Percentiles rank a stretch among this genome's conserved stretches.
phyloP scores from a whole-genome alignment of 306 rosid species.

The Acmispon strigosus region DNA sequence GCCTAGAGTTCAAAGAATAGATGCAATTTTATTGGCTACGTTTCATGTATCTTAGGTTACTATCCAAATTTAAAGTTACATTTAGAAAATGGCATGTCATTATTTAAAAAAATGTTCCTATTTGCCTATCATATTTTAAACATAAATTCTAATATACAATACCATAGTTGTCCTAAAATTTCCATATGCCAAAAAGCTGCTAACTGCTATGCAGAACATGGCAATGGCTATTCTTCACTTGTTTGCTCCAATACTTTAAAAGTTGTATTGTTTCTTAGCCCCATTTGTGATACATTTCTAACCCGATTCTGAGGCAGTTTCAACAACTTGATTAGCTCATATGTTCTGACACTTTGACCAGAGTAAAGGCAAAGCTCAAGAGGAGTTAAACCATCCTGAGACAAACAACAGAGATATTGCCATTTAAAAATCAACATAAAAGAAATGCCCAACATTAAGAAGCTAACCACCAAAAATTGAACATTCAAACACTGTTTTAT shows the following conservation, averaged over 20 bases:
- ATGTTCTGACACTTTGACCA: conserved; percentile 59
- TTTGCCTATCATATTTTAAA: neutral
- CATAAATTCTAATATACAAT: conserved; percentile 1
- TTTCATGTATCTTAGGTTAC: neutral
- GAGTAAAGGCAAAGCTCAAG: conserved; percentile 76
- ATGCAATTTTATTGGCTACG: neutral
- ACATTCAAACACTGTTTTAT: neutral
- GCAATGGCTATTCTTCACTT: conserved; percentile 5
- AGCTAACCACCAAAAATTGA: neutral
- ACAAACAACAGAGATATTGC: conserved; percentile 8
- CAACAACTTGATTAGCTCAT: conserved; percentile 73
- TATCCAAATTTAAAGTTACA: neutral
- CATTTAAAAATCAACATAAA: neutral
- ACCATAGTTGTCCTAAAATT: neutral
- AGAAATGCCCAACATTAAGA: neutral
- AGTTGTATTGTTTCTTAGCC: neutral
- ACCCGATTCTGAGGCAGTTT: conserved; percentile 47
- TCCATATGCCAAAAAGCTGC: neutral
- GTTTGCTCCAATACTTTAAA: neutral
- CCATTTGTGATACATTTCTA: neutral
- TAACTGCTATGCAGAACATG: neutral
- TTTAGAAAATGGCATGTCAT: neutral
- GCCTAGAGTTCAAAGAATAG: neutral
- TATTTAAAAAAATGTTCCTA: neutral
- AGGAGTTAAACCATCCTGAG: conserved; percentile 82